phyloP scores from a whole-genome alignment of 345 rosid genomes.

The Citropsis articulata region DNA sequence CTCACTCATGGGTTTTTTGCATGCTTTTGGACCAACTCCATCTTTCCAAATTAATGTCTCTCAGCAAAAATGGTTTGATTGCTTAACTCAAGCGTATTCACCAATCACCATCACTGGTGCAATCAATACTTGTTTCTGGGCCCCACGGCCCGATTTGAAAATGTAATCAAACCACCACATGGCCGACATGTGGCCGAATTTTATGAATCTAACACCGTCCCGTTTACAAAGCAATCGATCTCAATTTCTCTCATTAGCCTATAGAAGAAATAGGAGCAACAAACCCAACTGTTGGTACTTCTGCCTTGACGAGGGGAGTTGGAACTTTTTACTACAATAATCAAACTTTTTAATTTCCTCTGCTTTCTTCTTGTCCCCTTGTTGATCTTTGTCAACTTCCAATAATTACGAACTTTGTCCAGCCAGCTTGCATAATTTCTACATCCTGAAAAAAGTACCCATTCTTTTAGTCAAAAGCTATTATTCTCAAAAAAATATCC shows the following conservation, averaged over 20 bases:
- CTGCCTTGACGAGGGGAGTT: conserved; percentile 8
- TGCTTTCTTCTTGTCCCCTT: not conserved
- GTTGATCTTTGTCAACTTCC: not conserved
- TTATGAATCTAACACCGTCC: not conserved
- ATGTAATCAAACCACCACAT: not conserved
- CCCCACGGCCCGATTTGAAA: not conserved
- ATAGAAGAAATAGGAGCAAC: not conserved
- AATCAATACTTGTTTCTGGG: not conserved
- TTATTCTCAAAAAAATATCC: not conserved
- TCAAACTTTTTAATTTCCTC: conserved; percentile 10
- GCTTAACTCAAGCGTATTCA: not conserved
- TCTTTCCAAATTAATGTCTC: not conserved
- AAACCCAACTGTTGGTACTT: not conserved
- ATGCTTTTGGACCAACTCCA: conserved; percentile 14
- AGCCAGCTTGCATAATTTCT: too few species aligned
- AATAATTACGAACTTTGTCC: not conserved
- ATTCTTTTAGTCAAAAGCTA: not conserved
- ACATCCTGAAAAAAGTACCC: not conserved
- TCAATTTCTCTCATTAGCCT: not conserved
- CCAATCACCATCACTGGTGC: not conserved
- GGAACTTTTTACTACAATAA: conserved; percentile 6
- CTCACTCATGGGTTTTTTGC: conserved; percentile 7
- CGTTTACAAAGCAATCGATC: not conserved
- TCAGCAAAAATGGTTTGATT: not conserved
- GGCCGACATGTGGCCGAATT: not conserved